These are phyloP conservation scores for Raddia guianensis DNA, from an alignment of 176 grass and related monocot genomes.

Conservation along the genomic window DNA sequence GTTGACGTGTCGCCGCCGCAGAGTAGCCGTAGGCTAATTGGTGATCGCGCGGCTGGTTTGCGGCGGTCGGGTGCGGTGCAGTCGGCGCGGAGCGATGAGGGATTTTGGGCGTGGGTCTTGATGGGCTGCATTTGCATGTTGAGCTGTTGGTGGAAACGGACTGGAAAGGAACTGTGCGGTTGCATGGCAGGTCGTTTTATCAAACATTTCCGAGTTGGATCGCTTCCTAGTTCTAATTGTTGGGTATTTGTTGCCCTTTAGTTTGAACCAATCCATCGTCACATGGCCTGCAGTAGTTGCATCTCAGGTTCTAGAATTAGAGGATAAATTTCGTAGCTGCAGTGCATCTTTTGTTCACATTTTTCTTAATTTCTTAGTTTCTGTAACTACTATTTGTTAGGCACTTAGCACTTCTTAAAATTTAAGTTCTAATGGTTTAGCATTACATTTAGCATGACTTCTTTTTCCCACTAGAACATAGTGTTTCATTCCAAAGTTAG, in stretches of 20 bases:
- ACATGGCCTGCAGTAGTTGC: background rate
- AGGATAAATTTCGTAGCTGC: slow-evolving; percentile 1
- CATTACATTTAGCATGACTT: background rate
- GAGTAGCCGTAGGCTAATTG: background rate
- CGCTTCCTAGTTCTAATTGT: background rate
- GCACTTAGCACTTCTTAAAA: background rate
- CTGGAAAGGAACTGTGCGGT: background rate
- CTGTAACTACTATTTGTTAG: background rate
- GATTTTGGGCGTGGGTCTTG: slow-evolving; percentile 8
- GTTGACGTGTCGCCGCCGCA: background rate
- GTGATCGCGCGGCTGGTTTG: slow-evolving; percentile 6
- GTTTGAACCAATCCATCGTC: background rate
- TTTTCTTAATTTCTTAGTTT: background rate
- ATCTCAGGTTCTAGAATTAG: background rate
- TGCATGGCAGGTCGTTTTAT: background rate
- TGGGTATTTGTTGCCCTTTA: background rate
- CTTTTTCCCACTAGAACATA: background rate
- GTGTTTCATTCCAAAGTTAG: background rate
- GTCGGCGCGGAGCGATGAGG: slow-evolving; percentile 15
- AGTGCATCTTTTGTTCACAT: background rate
- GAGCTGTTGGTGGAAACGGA: background rate
- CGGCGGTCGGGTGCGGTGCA: background rate
- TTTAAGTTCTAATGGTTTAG: background rate
- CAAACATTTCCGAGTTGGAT: background rate
- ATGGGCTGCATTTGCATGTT: slow-evolving; percentile 26